A percentile compares a stretch with the other conserved stretches of the same genome.
Conservation (phyloP, 805 yeast genomes). For the Komagataella pastoris region DNA sequence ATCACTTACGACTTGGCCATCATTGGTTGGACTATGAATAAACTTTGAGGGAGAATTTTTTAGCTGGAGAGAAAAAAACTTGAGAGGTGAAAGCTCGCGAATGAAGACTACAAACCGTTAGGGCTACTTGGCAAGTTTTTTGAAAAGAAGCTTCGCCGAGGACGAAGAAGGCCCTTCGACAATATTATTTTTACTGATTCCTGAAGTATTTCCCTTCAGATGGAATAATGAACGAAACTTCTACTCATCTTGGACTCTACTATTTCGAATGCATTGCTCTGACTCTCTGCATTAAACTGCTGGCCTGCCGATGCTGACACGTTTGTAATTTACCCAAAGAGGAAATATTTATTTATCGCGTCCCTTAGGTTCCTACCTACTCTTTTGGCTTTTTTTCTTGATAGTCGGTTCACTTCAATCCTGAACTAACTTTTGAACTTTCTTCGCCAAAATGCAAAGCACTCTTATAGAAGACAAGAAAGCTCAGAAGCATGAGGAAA, state of each 20-base stretch:
- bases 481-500: slow-evolving; percentile 17
- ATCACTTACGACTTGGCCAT: background rate
- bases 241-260: background rate
- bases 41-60: background rate
- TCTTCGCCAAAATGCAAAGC: background rate
- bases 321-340: background rate
- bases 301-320: background rate
- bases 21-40: background rate
- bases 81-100: background rate
- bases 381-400: background rate
- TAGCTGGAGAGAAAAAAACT: background rate
- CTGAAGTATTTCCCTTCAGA: background rate
- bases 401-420: background rate
- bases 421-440: background rate
- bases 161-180: background rate
- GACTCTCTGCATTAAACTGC: background rate
- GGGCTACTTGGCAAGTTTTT: background rate
- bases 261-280: background rate
- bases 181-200: background rate
- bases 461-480: background rate
- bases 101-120: background rate
- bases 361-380: background rate
- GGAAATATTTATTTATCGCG: background rate
- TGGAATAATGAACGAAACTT: background rate
- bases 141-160: background rate